These are phyloP conservation scores for Pogostemon cablin DNA, from an alignment of 257 asterid species.

Conservation along the genomic window DNA sequence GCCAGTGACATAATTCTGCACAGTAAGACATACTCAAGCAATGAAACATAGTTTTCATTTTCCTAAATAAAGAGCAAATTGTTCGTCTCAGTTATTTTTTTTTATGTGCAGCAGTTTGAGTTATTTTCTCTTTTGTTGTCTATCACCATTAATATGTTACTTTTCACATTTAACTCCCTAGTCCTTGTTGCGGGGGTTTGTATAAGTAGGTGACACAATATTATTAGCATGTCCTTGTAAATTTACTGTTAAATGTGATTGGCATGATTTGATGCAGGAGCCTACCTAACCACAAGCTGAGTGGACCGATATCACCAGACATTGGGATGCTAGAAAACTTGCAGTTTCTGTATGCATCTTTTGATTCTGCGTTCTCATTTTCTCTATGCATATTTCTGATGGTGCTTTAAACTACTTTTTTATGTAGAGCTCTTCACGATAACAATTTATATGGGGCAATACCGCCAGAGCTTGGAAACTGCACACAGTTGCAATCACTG, in stretches of 20 bases:
- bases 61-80: conserved; percentile 12
- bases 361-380: conserved; percentile 32
- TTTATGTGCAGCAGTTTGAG: not conserved
- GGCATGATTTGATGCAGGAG: conserved; percentile 58
- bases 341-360: conserved; percentile 74
- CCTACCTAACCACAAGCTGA: conserved; percentile 85
- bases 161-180: not conserved
- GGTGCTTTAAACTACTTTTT: conserved; percentile 34
- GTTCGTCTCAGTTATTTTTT: conserved; percentile 12
- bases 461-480: conserved; percentile 90
- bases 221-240: conserved; percentile 10
- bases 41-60: not conserved
- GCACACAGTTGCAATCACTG: conserved; percentile 80
- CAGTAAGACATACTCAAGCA: conserved; percentile 12
- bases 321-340: conserved; percentile 82
- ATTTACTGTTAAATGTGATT: conserved; percentile 29
- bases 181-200: not conserved
- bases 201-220: conserved; percentile 6
- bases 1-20: not conserved
- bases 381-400: conserved; percentile 29
- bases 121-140: conserved; percentile 22
- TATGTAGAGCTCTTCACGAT: conserved; percentile 80
- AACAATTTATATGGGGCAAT: conserved; percentile 85
- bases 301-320: conserved; percentile 85
- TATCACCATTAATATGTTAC: conserved; percentile 7